Percentiles rank a stretch among this genome's conserved stretches.
Conservation (phyloP, 306 rosid genomes). For the Adenanthera pavonina region DNA sequence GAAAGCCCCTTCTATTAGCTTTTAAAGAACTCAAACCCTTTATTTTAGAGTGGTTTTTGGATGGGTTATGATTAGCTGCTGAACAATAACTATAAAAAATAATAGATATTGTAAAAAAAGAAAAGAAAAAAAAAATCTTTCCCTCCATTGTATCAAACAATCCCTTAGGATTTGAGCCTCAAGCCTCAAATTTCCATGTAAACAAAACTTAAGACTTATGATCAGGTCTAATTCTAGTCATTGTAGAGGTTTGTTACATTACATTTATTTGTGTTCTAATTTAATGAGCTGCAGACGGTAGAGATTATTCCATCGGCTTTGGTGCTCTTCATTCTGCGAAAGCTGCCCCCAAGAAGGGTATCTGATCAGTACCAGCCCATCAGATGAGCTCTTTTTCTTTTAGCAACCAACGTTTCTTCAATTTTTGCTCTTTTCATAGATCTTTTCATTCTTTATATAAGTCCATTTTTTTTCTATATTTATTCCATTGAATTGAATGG, state of each 20-base stretch:
- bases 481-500: background rate
- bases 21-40: no score
- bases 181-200: background rate
- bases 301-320: conserved; percentile 75
- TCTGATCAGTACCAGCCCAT: conserved; percentile 88
- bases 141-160: no score
- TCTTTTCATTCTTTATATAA: background rate
- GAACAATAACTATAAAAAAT: no score
- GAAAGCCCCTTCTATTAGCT: no score
- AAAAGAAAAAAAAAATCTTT: no score
- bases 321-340: conserved; percentile 78
- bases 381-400: conserved; percentile 49
- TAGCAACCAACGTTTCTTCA: background rate
- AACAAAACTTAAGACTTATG: background rate
- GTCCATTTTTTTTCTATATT: background rate
- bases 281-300: conserved; percentile 53
- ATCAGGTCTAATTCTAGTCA: background rate
- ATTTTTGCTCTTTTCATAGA: background rate
- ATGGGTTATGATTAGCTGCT: no score
- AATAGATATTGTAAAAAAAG: no score
- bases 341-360: conserved; percentile 73
- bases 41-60: no score
- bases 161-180: background rate
- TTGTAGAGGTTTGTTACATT: background rate
- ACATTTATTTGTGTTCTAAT: background rate